Conservation (phyloP, 345 rosid species). For the Microthlaspi erraticum region DNA sequence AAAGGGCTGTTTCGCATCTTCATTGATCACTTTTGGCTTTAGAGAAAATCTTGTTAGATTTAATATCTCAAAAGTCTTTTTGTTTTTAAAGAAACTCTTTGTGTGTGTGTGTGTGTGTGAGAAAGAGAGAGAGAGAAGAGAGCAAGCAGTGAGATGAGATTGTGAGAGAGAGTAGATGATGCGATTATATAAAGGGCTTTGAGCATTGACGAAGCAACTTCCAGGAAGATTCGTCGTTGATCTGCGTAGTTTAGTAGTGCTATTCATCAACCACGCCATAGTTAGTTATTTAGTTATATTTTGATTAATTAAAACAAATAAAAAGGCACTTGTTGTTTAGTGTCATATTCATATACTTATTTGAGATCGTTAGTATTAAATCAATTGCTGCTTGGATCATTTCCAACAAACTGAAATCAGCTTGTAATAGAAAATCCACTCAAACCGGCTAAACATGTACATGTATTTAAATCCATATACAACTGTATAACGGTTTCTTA, state of each 20-base stretch:
- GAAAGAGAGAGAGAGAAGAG: not conserved
- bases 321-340: conserved; percentile 22
- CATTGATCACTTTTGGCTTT: conserved; percentile 31
- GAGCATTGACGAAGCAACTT: conserved; percentile 23
- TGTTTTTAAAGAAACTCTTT: not conserved
- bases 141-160: conserved; percentile 1
- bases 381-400: conserved; percentile 3
- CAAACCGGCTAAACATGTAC: not conserved
- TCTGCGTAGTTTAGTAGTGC: conserved; percentile 8
- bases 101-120: not conserved
- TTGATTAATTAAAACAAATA: not conserved
- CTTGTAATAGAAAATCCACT: conserved; percentile 9
- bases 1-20: conserved; percentile 44
- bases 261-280: conserved; percentile 29
- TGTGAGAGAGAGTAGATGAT: not conserved
- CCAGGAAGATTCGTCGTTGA: conserved; percentile 35
- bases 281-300: conserved; percentile 2
- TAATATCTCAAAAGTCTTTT: not conserved
- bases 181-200: not conserved
- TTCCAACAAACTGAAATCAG: conserved; percentile 13
- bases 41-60: not conserved
- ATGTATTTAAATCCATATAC: not conserved
- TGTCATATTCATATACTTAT: conserved; percentile 12
- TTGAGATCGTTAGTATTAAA: not conserved
- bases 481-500: not conserved